phyloP scores from a whole-genome alignment of 2,329 filamentous ascomycete genomes.

The Talaromyces sp. region DNA sequence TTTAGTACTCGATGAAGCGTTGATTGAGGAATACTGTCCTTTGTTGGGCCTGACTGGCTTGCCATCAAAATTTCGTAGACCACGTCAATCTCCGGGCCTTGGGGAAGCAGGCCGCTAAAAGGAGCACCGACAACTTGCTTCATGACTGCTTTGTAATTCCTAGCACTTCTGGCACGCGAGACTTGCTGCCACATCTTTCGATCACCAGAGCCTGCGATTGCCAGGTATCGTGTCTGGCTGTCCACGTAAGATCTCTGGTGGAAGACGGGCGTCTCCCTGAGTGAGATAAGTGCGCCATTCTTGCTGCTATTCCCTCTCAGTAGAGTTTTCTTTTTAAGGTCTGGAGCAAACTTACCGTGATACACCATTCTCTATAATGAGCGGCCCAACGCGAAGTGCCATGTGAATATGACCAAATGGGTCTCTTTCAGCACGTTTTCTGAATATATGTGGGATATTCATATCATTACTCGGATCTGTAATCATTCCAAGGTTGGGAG shows the following conservation, averaged over 20 bases:
- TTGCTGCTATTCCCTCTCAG: conserved; percentile 10
- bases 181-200: conserved; percentile 12
- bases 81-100: conserved; percentile 16
- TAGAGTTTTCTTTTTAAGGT: too few relatives aligned
- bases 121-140: conserved; percentile 37
- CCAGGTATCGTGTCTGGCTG: not conserved
- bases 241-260: not conserved
- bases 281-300: conserved; percentile 13
- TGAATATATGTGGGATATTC: conserved; percentile 26
- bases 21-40: not conserved
- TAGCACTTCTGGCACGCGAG: conserved; percentile 10
- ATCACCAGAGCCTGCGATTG: not conserved
- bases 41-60: not conserved
- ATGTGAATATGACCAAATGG: conserved; percentile 38
- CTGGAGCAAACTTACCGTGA: conserved; percentile 25
- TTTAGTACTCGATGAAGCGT: not conserved
- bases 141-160: conserved; percentile 34
- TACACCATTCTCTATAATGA: conserved; percentile 38
- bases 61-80: conserved; percentile 18
- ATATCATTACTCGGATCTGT: conserved; percentile 13
- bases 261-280: conserved; percentile 10
- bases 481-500: too few relatives aligned
- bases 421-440: conserved; percentile 24
- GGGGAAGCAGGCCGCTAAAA: conserved; percentile 25
- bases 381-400: conserved; percentile 34